A percentile compares a stretch with the other conserved stretches of the same genome.
These are phyloP conservation scores for Debaryomyces sp. DNA, from an alignment of 1,139 yeast genomes.

Conservation along the genomic window DNA sequence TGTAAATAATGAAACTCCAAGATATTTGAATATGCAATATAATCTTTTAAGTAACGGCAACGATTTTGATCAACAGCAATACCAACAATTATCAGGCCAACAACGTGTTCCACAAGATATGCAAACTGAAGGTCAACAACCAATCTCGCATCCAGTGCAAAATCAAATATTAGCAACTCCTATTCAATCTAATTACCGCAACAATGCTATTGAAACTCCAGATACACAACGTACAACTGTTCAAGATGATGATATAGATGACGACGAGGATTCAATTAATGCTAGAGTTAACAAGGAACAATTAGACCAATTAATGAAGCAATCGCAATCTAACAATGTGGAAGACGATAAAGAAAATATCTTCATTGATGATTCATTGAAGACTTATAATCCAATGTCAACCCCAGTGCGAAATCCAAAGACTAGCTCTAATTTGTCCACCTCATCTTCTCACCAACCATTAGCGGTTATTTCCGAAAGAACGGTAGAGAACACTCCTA, in stretches of 20 bases:
- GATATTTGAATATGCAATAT: constrained; percentile 29
- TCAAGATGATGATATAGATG: constrained; percentile 44
- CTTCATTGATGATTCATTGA: constrained; percentile 34
- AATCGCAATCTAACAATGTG: constrained; percentile 7
- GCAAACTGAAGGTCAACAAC: constrained; percentile 10
- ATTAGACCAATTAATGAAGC: constrained; percentile 29
- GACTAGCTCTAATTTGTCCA: constrained; percentile 12
- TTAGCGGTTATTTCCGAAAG: constrained; percentile 44
- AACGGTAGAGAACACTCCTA: constrained; percentile 37
- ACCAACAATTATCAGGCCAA: neutral
- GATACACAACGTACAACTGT: constrained; percentile 52
- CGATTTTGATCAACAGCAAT: constrained; percentile 5
- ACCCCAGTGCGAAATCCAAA: constrained; percentile 31
- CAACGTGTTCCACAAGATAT: constrained; percentile 8
- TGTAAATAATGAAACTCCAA: constrained; percentile 43
- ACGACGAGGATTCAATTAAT: constrained; percentile 26
- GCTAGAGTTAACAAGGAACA: constrained; percentile 40
- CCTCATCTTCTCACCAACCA: constrained; percentile 27
- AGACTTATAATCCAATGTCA: constrained; percentile 30
- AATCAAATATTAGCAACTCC: constrained; percentile 39
- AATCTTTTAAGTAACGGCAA: constrained; percentile 23
- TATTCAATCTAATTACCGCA: constrained; percentile 30
- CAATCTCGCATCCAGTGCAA: constrained; percentile 6
- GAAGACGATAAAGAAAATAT: constrained; percentile 50
- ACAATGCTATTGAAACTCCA: constrained; percentile 40